Evolutionary conservation across 2,329 filamentous ascomycete genomes (phyloP).

Genomic region (Pyrenophora tritici-repentis): DNA sequence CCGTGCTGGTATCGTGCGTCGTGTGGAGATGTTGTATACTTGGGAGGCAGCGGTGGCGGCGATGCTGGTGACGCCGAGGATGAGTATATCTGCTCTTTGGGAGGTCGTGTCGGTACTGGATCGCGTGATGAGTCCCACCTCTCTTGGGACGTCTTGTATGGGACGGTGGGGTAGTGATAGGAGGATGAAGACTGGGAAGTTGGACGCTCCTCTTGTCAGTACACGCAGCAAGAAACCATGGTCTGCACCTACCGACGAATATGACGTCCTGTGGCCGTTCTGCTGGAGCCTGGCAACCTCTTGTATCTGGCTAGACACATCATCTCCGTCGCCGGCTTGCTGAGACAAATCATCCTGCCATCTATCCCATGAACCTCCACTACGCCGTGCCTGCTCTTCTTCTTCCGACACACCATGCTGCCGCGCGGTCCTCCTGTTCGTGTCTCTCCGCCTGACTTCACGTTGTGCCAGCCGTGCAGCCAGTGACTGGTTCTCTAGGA

Average conservation of each 20-base stretch:
- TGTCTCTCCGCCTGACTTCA: slow-evolving; percentile 43
- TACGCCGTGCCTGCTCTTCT: slow-evolving; percentile 61
- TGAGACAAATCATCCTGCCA: slow-evolving; percentile 53
- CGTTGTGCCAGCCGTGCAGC: slow-evolving; percentile 44
- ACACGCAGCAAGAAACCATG: background rate
- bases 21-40: slow-evolving; percentile 27
- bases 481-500: slow-evolving; percentile 35
- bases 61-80: slow-evolving; percentile 27
- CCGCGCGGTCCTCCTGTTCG: slow-evolving; percentile 55
- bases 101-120: slow-evolving; percentile 48
- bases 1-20: slow-evolving; percentile 15
- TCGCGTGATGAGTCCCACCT: slow-evolving; percentile 31
- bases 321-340: slow-evolving; percentile 48
- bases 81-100: slow-evolving; percentile 37
- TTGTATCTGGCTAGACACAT: slow-evolving; percentile 59
- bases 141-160: slow-evolving; percentile 46
- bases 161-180: slow-evolving; percentile 54
- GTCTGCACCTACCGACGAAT: slow-evolving; percentile 30
- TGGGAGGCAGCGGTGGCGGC: slow-evolving; percentile 39
- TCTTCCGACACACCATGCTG: slow-evolving; percentile 63
- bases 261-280: slow-evolving; percentile 28
- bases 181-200: slow-evolving; percentile 34
- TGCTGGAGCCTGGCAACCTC: slow-evolving; percentile 51
- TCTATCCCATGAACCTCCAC: slow-evolving; percentile 58
- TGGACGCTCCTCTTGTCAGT: slow-evolving; percentile 31